These are phyloP conservation scores for Isoetes taiwanensis DNA, from an alignment of 75 land plant genomes.

Conservation along the genomic window DNA sequence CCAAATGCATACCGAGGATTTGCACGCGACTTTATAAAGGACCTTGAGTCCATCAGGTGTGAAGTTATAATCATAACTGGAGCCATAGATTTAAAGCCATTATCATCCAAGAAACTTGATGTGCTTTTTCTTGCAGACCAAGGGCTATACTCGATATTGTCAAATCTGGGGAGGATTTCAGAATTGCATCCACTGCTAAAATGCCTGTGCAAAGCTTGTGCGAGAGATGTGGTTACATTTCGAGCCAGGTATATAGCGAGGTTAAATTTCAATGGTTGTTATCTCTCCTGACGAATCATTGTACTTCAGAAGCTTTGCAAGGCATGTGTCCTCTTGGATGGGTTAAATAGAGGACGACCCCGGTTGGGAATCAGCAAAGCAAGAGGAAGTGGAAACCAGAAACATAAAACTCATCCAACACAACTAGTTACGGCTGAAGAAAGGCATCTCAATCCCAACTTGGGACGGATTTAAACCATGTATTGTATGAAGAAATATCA, in stretches of 20 bases:
- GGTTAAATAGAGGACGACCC: conserved; percentile 84
- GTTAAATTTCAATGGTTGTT: background rate
- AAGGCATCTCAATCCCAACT: too few species aligned
- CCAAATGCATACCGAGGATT: conserved; percentile 98
- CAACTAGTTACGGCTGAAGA: too few species aligned
- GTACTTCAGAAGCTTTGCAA: conserved; percentile 90
- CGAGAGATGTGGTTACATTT: conserved; percentile 90
- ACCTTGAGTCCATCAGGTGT: conserved; percentile 84
- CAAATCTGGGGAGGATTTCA: conserved; percentile 78
- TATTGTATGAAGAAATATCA: too few species aligned
- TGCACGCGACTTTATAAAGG: conserved; percentile 98
- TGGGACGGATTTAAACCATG: too few species aligned
- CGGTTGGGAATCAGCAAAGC: conserved; percentile 71
- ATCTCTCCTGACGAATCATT: background rate
- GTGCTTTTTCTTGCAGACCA: conserved; percentile 38
- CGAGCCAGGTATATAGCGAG: conserved; percentile 65
- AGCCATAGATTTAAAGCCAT: background rate
- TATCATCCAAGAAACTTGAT: background rate
- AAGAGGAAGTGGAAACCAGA: too few species aligned
- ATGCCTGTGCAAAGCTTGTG: conserved; percentile 96
- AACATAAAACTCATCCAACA: too few species aligned
- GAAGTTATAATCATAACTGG: too few species aligned
- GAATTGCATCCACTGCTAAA: conserved; percentile 62
- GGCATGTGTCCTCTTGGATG: conserved; percentile 94
- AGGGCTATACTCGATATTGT: conserved; percentile 93